A percentile compares a stretch with the other conserved stretches of the same genome.
phyloP scores from a whole-genome alignment of 2,329 filamentous ascomycete genomes.

The Rosellinia necatrix region DNA sequence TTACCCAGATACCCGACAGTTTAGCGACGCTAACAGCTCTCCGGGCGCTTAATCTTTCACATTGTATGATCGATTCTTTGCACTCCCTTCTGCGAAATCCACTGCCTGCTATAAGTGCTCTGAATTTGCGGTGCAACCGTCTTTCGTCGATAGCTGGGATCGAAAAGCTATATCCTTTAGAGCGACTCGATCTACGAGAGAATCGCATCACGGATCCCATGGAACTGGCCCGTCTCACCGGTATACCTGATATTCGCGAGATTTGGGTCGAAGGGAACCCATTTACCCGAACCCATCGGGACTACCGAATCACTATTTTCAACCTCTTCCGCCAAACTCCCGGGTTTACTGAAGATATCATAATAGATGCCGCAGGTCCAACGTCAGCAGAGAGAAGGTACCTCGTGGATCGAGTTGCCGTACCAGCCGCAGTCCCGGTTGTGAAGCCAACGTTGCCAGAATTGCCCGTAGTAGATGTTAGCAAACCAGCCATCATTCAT shows the following conservation, averaged over 20 bases:
- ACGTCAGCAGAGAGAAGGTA: slow-evolving; percentile 85
- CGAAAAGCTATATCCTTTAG: slow-evolving; percentile 84
- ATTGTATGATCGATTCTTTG: slow-evolving; percentile 96
- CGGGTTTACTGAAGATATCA: slow-evolving; percentile 86
- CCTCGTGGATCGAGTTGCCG: slow-evolving; percentile 78
- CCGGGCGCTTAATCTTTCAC: slow-evolving; percentile 89
- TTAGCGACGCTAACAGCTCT: slow-evolving; percentile 83
- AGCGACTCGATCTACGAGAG: slow-evolving; percentile 88
- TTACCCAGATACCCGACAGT: slow-evolving; percentile 92
- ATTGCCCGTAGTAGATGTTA: slow-evolving; percentile 65
- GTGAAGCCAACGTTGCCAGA: slow-evolving; percentile 71
- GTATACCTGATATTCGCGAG: slow-evolving; percentile 88
- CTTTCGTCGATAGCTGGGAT: slow-evolving; percentile 86
- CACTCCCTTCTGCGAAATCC: slow-evolving; percentile 85
- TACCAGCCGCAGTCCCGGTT: slow-evolving; percentile 76
- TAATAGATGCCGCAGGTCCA: slow-evolving; percentile 83
- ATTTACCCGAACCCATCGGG: slow-evolving; percentile 83
- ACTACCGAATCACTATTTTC: slow-evolving; percentile 89
- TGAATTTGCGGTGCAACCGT: slow-evolving; percentile 89
- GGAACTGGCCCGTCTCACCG: slow-evolving; percentile 86
- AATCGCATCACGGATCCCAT: slow-evolving; percentile 90
- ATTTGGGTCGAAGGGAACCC: slow-evolving; percentile 93
- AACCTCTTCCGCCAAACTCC: slow-evolving; percentile 91
- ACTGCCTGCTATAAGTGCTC: slow-evolving; percentile 87
- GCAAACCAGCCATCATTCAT: slow-evolving; percentile 67